Evolutionary conservation across 768 basidiomycete genomes (phyloP).

Genomic region (Boletus sp.): DNA sequence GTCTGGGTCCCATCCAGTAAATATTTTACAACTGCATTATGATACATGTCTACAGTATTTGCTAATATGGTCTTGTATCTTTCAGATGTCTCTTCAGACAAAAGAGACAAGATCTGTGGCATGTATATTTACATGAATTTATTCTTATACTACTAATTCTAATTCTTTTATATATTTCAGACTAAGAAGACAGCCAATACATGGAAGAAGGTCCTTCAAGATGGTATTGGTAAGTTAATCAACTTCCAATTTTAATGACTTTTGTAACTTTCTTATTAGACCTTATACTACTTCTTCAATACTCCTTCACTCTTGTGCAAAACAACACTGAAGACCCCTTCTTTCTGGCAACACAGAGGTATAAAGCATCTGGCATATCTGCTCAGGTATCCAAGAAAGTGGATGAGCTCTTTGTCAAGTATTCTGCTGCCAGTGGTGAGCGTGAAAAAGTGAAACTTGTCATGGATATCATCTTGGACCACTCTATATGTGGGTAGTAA

Average conservation of each 20-base stretch:
- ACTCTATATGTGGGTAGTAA: not conserved
- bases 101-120: not conserved
- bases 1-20: not conserved
- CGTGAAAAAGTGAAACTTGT: not conserved
- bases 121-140: not conserved
- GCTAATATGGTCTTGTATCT: not conserved
- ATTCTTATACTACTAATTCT: not conserved
- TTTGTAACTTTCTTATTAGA: not conserved
- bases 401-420: not conserved
- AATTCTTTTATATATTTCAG: not conserved
- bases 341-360: not conserved
- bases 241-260: not conserved
- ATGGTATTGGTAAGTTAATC: not conserved
- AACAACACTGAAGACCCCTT: not conserved
- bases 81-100: not conserved
- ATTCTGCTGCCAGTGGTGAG: not conserved
- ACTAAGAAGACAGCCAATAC: not conserved
- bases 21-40: not conserved
- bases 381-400: not conserved
- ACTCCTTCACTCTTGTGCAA: not conserved
- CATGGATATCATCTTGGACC: not conserved
- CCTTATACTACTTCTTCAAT: not conserved
- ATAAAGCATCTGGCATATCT: not conserved
- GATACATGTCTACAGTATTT: not conserved
- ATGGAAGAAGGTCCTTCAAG: not conserved